Percentiles rank a stretch among this genome's conserved stretches.
phyloP scores from a whole-genome alignment of 2,329 filamentous ascomycete species.

The Neofusicoccum kwambonambiense region DNA sequence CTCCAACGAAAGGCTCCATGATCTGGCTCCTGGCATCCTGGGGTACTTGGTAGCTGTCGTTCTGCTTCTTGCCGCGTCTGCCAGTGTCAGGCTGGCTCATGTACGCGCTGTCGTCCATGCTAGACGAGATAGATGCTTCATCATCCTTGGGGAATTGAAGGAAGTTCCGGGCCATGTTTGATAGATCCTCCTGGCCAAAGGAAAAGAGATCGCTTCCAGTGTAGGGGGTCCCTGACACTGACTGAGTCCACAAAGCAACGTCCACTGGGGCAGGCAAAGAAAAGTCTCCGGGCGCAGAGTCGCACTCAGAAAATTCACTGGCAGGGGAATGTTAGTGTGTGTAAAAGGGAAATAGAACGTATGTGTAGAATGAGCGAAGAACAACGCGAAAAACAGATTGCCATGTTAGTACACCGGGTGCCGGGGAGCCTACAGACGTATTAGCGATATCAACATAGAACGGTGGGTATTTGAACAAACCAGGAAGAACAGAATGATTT shows the following conservation, averaged over 20 bases:
- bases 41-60: slow-evolving; percentile 19
- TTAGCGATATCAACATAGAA: background rate
- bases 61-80: slow-evolving; percentile 26
- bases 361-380: slow-evolving; percentile 20
- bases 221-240: slow-evolving; percentile 35
- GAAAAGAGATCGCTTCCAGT: slow-evolving; percentile 35
- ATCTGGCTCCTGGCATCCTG: slow-evolving; percentile 33
- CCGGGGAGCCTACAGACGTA: background rate
- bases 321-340: slow-evolving; percentile 35
- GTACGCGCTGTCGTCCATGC: slow-evolving; percentile 43
- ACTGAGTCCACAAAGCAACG: slow-evolving; percentile 43
- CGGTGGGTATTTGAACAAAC: background rate
- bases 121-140: slow-evolving; percentile 37
- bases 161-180: slow-evolving; percentile 32
- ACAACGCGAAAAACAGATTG: slow-evolving; percentile 27
- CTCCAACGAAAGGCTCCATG: slow-evolving; percentile 31
- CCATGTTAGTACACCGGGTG: slow-evolving; percentile 32
- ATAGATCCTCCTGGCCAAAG: slow-evolving; percentile 30
- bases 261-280: slow-evolving; percentile 34
- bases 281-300: slow-evolving; percentile 29
- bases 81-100: slow-evolving; percentile 40
- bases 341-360: background rate
- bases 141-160: slow-evolving; percentile 38
- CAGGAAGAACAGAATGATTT: background rate
- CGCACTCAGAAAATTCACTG: slow-evolving; percentile 42